Conservation (phyloP, 2,329 filamentous ascomycete genomes). For the Xylariaceae sp. region DNA sequence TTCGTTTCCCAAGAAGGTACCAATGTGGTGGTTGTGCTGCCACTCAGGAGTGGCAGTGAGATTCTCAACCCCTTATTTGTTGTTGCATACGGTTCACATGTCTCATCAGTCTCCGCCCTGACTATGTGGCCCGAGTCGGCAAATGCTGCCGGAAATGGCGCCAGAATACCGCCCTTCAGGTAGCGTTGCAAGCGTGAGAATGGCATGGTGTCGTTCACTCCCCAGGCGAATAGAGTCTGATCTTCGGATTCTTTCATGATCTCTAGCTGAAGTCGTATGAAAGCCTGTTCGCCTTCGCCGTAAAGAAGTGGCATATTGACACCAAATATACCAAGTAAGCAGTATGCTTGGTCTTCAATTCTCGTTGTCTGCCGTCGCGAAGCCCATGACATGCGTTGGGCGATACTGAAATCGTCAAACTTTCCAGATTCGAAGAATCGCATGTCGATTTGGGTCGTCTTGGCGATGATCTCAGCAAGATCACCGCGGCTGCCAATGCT, state of each 20-base stretch:
- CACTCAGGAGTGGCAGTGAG: not conserved
- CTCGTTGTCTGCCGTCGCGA: slow-evolving; percentile 6
- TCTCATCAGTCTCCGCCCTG: not conserved
- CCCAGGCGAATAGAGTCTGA: slow-evolving; percentile 7
- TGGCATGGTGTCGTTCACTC: not conserved
- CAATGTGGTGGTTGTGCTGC: not conserved
- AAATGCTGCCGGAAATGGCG: not conserved
- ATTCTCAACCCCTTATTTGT: slow-evolving; percentile 9
- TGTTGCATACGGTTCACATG: not conserved
- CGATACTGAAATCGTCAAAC: slow-evolving; percentile 10
- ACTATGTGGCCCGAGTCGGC: not conserved
- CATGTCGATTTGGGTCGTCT: slow-evolving; percentile 4
- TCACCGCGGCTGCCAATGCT: slow-evolving; percentile 1
- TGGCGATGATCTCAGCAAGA: not conserved
- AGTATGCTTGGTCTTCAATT: slow-evolving; percentile 10
- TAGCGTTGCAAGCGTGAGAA: not conserved
- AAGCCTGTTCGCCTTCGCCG: not conserved
- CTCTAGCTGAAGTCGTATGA: slow-evolving; percentile 6
- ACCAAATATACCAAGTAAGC: slow-evolving; percentile 8
- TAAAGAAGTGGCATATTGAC: slow-evolving; percentile 11
- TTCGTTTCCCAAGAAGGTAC: not conserved
- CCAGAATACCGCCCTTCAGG: not conserved
- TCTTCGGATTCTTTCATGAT: slow-evolving; percentile 10
- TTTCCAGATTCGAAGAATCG: not conserved
- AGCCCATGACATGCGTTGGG: slow-evolving; percentile 10